phyloP scores from a whole-genome alignment of 495 filamentous ascomycete genomes.

The Mycothermus thermophilus region DNA sequence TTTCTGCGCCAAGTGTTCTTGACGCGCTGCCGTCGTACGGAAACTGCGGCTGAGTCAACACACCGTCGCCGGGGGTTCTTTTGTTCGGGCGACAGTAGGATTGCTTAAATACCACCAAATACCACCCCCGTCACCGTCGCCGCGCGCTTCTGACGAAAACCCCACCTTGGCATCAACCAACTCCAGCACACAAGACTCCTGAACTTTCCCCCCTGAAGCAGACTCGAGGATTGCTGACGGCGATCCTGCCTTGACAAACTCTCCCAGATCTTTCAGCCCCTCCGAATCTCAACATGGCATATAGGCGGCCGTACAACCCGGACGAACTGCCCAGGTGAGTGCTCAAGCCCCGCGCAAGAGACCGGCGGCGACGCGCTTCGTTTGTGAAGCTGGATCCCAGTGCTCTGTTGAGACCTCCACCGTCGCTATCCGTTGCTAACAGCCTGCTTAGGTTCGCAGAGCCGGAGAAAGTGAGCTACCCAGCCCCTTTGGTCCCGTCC shows the following conservation, averaged over 20 bases:
- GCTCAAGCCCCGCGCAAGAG: too few relatives aligned
- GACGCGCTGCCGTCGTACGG: too few relatives aligned
- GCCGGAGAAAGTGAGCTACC: constrained; percentile 63
- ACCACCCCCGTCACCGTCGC: neutral
- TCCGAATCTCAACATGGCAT: too few relatives aligned
- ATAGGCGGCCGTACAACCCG: constrained; percentile 87
- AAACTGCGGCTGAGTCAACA: constrained; percentile 10
- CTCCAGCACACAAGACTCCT: too few relatives aligned
- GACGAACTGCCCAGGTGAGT: constrained; percentile 92
- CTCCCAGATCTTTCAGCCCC: too few relatives aligned
- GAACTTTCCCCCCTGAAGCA: constrained; percentile 17
- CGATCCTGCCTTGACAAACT: too few relatives aligned
- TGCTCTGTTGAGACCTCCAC: constrained; percentile 4
- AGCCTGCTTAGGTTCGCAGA: constrained; percentile 61
- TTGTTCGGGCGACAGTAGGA: neutral
- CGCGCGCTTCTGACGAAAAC: too few relatives aligned
- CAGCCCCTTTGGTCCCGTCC: constrained; percentile 2
- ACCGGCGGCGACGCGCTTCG: too few relatives aligned
- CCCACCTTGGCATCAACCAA: constrained; percentile 1
- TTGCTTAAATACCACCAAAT: constrained; percentile 5
- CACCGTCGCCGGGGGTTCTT: too few relatives aligned
- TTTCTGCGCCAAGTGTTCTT: too few relatives aligned
- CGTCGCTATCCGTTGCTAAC: constrained; percentile 12
- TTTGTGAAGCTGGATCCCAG: constrained; percentile 9
- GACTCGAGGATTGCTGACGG: constrained; percentile 8